These are phyloP conservation scores for Aethionema arabicum DNA, from an alignment of 345 rosid genomes.

Conservation along the genomic window DNA sequence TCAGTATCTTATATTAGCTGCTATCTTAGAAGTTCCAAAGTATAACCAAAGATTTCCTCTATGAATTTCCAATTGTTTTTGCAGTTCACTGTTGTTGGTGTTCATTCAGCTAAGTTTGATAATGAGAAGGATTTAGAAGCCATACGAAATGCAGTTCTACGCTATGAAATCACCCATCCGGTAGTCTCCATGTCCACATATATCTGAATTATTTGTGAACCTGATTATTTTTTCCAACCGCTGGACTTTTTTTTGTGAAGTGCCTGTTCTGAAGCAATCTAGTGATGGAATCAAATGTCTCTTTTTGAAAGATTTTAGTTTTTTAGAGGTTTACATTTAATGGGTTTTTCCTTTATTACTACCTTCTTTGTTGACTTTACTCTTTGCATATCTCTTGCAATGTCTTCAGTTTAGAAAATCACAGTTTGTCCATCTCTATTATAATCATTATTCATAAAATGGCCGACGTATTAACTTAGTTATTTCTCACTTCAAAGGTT, in stretches of 20 bases:
- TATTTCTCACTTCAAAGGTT: constrained; percentile 45
- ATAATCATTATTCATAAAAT: constrained; percentile 13
- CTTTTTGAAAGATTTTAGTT: not conserved
- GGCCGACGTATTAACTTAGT: not conserved
- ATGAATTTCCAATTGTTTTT: constrained; percentile 10
- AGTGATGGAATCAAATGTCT: constrained; percentile 15
- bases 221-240: not conserved
- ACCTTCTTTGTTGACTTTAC: not conserved
- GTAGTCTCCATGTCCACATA: constrained; percentile 41
- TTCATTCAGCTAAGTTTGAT: constrained; percentile 95
- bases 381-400: constrained; percentile 2
- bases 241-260: constrained; percentile 1
- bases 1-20: constrained; percentile 38
- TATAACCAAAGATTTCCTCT: not conserved
- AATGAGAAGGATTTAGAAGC: constrained; percentile 97
- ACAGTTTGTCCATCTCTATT: constrained; percentile 1
- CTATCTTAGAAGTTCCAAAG: not conserved
- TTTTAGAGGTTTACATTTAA: not conserved
- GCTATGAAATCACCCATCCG: constrained; percentile 81
- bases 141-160: constrained; percentile 83
- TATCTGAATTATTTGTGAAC: not conserved
- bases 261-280: not conserved
- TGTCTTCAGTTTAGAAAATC: constrained; percentile 4
- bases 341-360: not conserved
- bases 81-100: constrained; percentile 93